A percentile compares a stretch with the other conserved stretches of the same genome.
These are phyloP conservation scores for Chaetomium olivaceum DNA, from an alignment of 2,329 filamentous ascomycete species.

Conservation along the genomic window DNA sequence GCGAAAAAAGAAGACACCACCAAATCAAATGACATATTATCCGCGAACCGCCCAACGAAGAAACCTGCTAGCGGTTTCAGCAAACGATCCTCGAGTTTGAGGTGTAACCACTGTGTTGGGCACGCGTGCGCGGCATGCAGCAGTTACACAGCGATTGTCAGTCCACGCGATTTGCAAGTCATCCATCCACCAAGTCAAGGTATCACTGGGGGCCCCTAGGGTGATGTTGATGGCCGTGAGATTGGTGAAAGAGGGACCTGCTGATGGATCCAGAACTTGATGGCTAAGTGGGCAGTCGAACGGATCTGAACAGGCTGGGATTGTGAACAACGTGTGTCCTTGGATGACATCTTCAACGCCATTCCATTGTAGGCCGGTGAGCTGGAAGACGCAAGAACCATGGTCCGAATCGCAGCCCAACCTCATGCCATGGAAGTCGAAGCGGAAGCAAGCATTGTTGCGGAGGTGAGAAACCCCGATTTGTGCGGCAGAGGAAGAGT, in stretches of 20 bases:
- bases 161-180: slow-evolving; percentile 47
- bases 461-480: slow-evolving; percentile 31
- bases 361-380: slow-evolving; percentile 40
- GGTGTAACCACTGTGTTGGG: slow-evolving; percentile 34
- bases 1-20: background rate
- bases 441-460: slow-evolving; percentile 37
- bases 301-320: slow-evolving; percentile 37
- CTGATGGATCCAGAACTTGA: slow-evolving; percentile 30
- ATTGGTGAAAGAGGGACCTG: slow-evolving; percentile 34
- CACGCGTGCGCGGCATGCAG: slow-evolving; percentile 41
- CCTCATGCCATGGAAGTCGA: slow-evolving; percentile 41
- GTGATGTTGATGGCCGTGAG: slow-evolving; percentile 44
- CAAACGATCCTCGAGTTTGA: slow-evolving; percentile 1
- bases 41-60: slow-evolving; percentile 28
- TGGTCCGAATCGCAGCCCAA: slow-evolving; percentile 43
- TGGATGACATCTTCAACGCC: slow-evolving; percentile 31
- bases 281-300: slow-evolving; percentile 37
- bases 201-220: slow-evolving; percentile 40
- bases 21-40: background rate
- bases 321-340: slow-evolving; percentile 29
- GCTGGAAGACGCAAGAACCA: slow-evolving; percentile 40
- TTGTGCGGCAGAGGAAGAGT: slow-evolving; percentile 34
- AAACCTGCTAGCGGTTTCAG: slow-evolving; percentile 15
- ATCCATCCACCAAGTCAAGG: slow-evolving; percentile 50
- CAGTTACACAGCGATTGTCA: slow-evolving; percentile 43